These are phyloP conservation scores for Tetrahymena thermophila DNA, from an alignment of 73 alveolate species.

Conservation along the genomic window DNA sequence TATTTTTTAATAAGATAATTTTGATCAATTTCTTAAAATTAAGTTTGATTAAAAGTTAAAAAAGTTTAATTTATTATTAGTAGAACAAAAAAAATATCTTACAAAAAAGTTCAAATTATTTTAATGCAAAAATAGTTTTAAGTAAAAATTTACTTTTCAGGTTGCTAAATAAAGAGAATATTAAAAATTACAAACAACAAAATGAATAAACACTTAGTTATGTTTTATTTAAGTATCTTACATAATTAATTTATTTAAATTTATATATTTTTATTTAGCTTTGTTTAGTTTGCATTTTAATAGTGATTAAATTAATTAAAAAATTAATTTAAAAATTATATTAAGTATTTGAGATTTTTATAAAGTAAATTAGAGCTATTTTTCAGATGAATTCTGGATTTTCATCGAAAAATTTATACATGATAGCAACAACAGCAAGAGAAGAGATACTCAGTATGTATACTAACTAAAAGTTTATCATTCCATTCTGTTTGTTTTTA, in stretches of 20 bases:
- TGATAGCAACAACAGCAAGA: neutral
- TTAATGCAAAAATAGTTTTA: no score
- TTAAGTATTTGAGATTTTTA: neutral
- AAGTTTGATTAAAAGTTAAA: no score
- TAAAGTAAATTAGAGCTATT: neutral
- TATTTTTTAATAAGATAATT: no score
- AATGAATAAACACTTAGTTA: no score
- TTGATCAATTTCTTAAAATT: no score
- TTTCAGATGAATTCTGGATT: neutral
- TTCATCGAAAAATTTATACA: neutral
- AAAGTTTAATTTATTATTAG: no score
- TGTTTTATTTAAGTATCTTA: neutral
- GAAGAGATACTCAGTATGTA: neutral
- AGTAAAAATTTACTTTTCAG: no score
- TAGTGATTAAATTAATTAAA: neutral
- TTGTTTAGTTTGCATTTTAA: neutral
- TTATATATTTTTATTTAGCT: neutral
- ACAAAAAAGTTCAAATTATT: no score
- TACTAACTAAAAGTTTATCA: neutral
- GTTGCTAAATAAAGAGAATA: no score
- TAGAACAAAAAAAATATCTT: no score
- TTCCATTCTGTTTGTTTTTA: neutral
- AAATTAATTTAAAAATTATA: neutral
- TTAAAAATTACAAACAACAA: neutral
- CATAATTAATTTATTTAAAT: neutral